Evolutionary conservation across 2,329 filamentous ascomycete species (phyloP).

Genomic region (Proliferodiscus dingleyae): DNA sequence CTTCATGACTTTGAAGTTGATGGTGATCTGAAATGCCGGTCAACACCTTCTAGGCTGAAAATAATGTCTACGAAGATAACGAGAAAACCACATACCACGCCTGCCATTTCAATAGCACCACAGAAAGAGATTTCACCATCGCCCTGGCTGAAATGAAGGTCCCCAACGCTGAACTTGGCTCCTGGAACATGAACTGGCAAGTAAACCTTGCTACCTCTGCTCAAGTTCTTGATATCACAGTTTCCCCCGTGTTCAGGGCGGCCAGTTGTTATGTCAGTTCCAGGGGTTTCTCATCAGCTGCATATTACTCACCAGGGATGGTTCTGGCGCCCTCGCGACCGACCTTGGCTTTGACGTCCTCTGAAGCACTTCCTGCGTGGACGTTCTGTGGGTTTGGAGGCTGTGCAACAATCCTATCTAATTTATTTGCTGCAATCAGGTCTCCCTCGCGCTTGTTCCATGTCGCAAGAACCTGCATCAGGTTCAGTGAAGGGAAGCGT

Average conservation of each 20-base stretch:
- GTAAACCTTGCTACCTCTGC: constrained; percentile 74
- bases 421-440: constrained; percentile 64
- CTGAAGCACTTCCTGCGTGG: constrained; percentile 64
- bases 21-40: constrained; percentile 53
- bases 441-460: constrained; percentile 85
- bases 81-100: constrained; percentile 39
- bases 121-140: constrained; percentile 90
- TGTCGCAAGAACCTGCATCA: constrained; percentile 54
- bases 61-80: not conserved
- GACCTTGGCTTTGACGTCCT: constrained; percentile 58
- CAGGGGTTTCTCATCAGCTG: too few species aligned
- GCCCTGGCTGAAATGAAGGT: constrained; percentile 82
- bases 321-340: constrained; percentile 77
- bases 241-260: constrained; percentile 61
- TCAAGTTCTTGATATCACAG: constrained; percentile 86
- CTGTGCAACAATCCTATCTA: constrained; percentile 68
- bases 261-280: constrained; percentile 12
- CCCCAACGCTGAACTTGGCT: constrained; percentile 86
- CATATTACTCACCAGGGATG: constrained; percentile 57
- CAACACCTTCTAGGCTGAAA: not conserved
- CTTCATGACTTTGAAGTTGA: constrained; percentile 87
- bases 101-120: constrained; percentile 91
- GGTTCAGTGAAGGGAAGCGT: not conserved
- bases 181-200: constrained; percentile 81
- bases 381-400: constrained; percentile 68